Percentiles rank a stretch among this genome's conserved stretches.
Conservation (phyloP, 345 rosid species). For the Boechera retrofracta region DNA sequence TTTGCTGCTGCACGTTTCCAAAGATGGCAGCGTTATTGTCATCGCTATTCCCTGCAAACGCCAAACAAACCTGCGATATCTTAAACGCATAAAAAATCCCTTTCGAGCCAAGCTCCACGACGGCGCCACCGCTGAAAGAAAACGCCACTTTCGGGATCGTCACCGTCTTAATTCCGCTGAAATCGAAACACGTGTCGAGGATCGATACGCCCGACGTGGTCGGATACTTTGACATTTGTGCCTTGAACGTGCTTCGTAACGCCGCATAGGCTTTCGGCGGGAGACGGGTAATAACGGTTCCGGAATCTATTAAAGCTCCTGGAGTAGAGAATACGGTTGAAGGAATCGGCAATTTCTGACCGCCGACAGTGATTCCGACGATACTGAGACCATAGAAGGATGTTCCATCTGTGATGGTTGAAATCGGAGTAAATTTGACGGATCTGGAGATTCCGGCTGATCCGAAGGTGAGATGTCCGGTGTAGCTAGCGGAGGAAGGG, state of each 20-base stretch:
- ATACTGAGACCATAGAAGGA: slow-evolving; percentile 76
- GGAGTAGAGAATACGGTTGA: slow-evolving; percentile 54
- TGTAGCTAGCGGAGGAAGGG: slow-evolving; percentile 66
- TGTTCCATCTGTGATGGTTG: slow-evolving; percentile 43
- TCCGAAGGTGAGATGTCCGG: slow-evolving; percentile 82
- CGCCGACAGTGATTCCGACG: slow-evolving; percentile 61
- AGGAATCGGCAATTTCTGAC: slow-evolving; percentile 54
- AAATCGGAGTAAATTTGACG: slow-evolving; percentile 63
- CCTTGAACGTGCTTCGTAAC: slow-evolving; percentile 52
- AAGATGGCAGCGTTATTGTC: slow-evolving; percentile 56
- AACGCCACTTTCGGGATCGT: slow-evolving; percentile 60
- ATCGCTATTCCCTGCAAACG: slow-evolving; percentile 71
- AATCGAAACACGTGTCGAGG: slow-evolving; percentile 82
- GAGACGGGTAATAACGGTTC: slow-evolving; percentile 84
- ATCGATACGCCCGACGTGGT: slow-evolving; percentile 58
- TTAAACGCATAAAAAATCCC: slow-evolving; percentile 57
- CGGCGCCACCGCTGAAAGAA: slow-evolving; percentile 52
- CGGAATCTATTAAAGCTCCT: slow-evolving; percentile 81
- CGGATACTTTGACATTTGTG: slow-evolving; percentile 64
- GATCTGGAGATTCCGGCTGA: slow-evolving; percentile 48
- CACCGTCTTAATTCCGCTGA: slow-evolving; percentile 47
- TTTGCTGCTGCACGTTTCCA: slow-evolving; percentile 80
- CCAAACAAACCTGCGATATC: slow-evolving; percentile 73
- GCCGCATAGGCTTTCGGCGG: slow-evolving; percentile 69
- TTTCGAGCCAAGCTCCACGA: slow-evolving; percentile 50